These are phyloP conservation scores for Nothophytophthora sp. DNA, from an alignment of 352 stramenopile species.

Conservation along the genomic window DNA sequence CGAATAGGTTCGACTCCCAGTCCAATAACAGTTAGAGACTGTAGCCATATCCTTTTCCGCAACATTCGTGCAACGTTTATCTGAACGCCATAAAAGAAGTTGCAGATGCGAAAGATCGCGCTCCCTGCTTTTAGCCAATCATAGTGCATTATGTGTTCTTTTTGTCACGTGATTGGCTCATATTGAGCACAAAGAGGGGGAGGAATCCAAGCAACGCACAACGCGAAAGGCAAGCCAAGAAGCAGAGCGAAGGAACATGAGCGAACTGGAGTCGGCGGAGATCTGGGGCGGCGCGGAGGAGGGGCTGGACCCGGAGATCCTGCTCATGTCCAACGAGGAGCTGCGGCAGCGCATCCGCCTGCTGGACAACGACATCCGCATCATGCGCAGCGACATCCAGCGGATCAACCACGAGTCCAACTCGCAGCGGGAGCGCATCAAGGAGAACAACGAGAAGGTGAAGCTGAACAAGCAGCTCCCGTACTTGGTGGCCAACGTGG, in stretches of 20 bases:
- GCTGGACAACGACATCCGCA: slow-evolving; percentile 97
- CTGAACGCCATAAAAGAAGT: too few relatives aligned
- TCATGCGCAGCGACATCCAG: slow-evolving; percentile 97
- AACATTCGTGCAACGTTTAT: not conserved
- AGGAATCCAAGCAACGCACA: slow-evolving; percentile 1
- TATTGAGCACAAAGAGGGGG: too few relatives aligned
- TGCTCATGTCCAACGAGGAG: slow-evolving; percentile 95
- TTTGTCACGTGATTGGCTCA: too few relatives aligned
- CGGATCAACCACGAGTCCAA: slow-evolving; percentile 96
- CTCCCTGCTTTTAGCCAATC: slow-evolving; percentile 10
- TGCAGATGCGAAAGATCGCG: too few relatives aligned
- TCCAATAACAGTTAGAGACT: not conserved
- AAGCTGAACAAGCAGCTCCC: slow-evolving; percentile 99
- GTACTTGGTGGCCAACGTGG: slow-evolving; percentile 99
- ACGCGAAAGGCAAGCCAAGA: slow-evolving; percentile 9
- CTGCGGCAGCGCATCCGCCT: slow-evolving; percentile 95
- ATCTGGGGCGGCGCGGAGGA: slow-evolving; percentile 66
- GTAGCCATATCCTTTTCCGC: slow-evolving; percentile 1
- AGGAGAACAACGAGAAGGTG: slow-evolving; percentile 99
- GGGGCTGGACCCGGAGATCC: slow-evolving; percentile 87
- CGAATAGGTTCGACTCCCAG: slow-evolving; percentile 36
- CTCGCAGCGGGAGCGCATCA: slow-evolving; percentile 94
- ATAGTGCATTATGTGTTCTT: not conserved
- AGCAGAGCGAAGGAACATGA: slow-evolving; percentile 42
- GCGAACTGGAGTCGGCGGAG: slow-evolving; percentile 58